A percentile compares a stretch with the other conserved stretches of the same genome.
These are phyloP conservation scores for Teunomyces kruisii DNA, from an alignment of 805 yeast genomes.

Conservation along the genomic window DNA sequence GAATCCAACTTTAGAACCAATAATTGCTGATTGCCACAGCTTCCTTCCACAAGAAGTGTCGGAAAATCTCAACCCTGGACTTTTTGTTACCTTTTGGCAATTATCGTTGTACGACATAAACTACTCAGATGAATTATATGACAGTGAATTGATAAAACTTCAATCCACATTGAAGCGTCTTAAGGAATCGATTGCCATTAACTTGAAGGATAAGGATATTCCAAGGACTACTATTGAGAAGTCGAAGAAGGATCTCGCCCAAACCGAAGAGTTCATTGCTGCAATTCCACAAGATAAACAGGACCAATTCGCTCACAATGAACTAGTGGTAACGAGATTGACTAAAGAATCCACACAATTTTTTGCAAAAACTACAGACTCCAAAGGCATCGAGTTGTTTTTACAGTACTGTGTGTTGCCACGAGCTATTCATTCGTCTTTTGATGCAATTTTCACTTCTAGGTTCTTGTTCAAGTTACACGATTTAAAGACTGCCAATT, in stretches of 20 bases:
- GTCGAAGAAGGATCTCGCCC: constrained; percentile 21
- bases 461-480: constrained; percentile 58
- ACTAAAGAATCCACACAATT: constrained; percentile 29
- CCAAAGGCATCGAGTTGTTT: constrained; percentile 25
- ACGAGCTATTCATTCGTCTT: constrained; percentile 72
- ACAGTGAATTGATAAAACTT: constrained; percentile 42
- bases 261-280: constrained; percentile 23
- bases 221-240: constrained; percentile 19
- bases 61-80: constrained; percentile 31
- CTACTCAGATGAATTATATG: constrained; percentile 51
- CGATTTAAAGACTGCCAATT: constrained; percentile 31
- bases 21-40: background rate
- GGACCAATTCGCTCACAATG: constrained; percentile 45
- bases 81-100: constrained; percentile 72
- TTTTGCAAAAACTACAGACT: constrained; percentile 30
- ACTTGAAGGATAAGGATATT: constrained; percentile 26
- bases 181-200: constrained; percentile 31
- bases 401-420: constrained; percentile 72
- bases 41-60: constrained; percentile 4
- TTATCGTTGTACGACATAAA: constrained; percentile 69
- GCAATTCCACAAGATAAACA: constrained; percentile 39
- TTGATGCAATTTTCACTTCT: constrained; percentile 74
- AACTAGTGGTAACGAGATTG: constrained; percentile 27
- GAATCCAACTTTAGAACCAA: constrained; percentile 2
- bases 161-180: constrained; percentile 33